Evolutionary conservation across 768 basidiomycete genomes (phyloP), one percentile per base, ranked within the genome.

Genomic region (Leccinum olivaceopallidum): DNA sequence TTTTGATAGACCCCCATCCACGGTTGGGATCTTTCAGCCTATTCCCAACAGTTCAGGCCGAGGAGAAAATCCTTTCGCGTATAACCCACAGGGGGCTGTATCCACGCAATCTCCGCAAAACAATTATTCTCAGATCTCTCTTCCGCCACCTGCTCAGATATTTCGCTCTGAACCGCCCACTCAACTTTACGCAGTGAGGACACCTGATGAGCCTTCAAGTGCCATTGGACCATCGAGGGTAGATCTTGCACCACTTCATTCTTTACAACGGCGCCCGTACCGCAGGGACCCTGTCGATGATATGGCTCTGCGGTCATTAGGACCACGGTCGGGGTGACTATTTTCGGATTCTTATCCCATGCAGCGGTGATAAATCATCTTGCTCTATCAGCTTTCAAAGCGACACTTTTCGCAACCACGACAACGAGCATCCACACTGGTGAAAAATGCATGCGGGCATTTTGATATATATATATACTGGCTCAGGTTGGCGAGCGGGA

Each of bases 281-380:
- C 78, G 81, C 53, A 80, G 89, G 59, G 79, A 86, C 58, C 85
- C 84, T 26, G 65, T 78, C 30, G 89, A 90, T 70, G 89, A 90
- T 64, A 80, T 79, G 60, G 80, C 82, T 42, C 69, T 90, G 66
- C 78, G 87, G 42, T 70, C 81, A 56, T 74, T 86, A 50, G 71
- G 73, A 42, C 73, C 76, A 53, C 75, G 73, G 53, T 68, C 74
- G 37, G 74, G 70, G 71, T 75, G 74, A 74, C 72, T 73, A 72
- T 70, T 73, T 61, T 62, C 59, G 57, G 60, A 44, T 60, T 61
- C 48, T 55, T 28, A 61, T 58, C 48, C 50, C 39, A 24, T 66
- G 30, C 61, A 64, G 34, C 66, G 60, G 62, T 70, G 63, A 72
- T 64, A 60, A 68, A 68, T 58, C 32, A 61, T 60, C 12, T 63